Evolutionary conservation across 1,284 basidiomycete genomes (phyloP).

Genomic region (Ceratobasidium papillatum): DNA sequence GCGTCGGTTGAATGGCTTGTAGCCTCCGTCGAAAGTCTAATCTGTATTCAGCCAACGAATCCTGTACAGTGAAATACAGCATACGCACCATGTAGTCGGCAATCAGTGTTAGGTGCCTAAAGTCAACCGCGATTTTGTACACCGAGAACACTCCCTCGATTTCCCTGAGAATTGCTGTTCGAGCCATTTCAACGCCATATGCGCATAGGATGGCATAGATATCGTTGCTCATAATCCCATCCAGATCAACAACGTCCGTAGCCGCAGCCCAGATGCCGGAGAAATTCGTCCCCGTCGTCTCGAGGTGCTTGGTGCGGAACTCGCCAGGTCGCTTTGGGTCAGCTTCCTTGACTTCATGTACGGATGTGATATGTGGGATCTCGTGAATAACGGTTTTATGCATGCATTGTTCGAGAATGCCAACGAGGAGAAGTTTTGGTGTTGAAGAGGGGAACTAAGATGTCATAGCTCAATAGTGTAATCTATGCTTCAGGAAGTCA

Average conservation of each 20-base stretch:
- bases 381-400: constrained; percentile 85
- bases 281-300: constrained; percentile 93
- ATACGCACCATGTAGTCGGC: constrained; percentile 95
- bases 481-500: neutral
- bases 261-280: constrained; percentile 90
- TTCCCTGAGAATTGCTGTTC: constrained; percentile 89
- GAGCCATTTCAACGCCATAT: constrained; percentile 98
- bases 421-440: constrained; percentile 91
- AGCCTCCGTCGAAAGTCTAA: constrained; percentile 96
- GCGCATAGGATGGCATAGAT: constrained; percentile 91
- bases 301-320: constrained; percentile 59
- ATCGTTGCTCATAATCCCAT: constrained; percentile 93
- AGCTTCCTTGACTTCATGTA: constrained; percentile 65
- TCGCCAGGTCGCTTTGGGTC: constrained; percentile 50
- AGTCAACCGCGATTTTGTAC: constrained; percentile 97
- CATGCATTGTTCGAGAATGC: constrained; percentile 88
- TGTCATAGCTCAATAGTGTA: neutral
- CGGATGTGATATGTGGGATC: constrained; percentile 85
- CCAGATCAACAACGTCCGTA: constrained; percentile 79
- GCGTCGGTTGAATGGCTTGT: constrained; percentile 96
- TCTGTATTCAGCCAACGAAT: constrained; percentile 10
- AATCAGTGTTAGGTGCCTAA: constrained; percentile 94
- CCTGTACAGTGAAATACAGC: constrained; percentile 11
- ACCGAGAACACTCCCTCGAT: constrained; percentile 94
- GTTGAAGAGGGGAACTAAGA: constrained; percentile 71